phyloP scores from a whole-genome alignment of 2,329 filamentous ascomycete genomes.

The Fusarium sp. region DNA sequence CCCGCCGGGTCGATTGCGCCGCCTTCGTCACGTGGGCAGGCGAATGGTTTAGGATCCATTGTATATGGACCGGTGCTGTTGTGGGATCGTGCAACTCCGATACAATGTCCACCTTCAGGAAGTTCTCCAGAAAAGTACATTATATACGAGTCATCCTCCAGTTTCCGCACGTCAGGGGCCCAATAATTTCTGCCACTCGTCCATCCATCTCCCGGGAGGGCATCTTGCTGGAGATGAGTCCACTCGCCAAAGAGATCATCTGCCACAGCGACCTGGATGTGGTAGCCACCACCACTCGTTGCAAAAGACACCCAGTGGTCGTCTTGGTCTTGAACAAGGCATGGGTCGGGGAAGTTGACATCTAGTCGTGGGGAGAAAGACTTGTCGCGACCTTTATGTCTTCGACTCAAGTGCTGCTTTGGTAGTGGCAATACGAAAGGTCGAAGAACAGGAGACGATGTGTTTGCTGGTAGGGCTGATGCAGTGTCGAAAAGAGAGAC shows the following conservation, averaged over 20 bases:
- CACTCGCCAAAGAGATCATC: constrained; percentile 58
- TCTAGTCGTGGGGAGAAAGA: constrained; percentile 27
- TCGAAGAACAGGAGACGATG: background rate
- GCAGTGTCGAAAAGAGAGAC: constrained; percentile 6
- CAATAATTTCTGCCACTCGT: constrained; percentile 64
- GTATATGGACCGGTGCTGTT: constrained; percentile 62
- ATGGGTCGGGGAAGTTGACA: constrained; percentile 64
- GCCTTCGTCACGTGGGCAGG: constrained; percentile 62
- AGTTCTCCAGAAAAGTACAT: constrained; percentile 68
- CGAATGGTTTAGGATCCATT: constrained; percentile 58
- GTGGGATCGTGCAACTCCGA: constrained; percentile 64
- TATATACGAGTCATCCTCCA: constrained; percentile 63
- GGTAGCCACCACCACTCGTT: constrained; percentile 59
- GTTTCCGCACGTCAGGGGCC: constrained; percentile 68
- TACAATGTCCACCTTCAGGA: constrained; percentile 60
- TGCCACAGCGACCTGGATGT: constrained; percentile 65
- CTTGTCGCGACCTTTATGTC: constrained; percentile 11
- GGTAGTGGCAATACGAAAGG: constrained; percentile 4
- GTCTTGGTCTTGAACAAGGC: constrained; percentile 58
- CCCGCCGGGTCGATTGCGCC: constrained; percentile 72
- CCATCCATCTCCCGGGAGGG: constrained; percentile 65
- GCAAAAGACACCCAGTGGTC: constrained; percentile 68
- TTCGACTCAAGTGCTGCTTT: constrained; percentile 17
- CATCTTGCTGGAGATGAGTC: constrained; percentile 60
- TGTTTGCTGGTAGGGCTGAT: constrained; percentile 7